Percentiles rank a stretch among this genome's conserved stretches.
Evolutionary conservation across 768 basidiomycete species (phyloP).

Genomic region (Mycena crocata): DNA sequence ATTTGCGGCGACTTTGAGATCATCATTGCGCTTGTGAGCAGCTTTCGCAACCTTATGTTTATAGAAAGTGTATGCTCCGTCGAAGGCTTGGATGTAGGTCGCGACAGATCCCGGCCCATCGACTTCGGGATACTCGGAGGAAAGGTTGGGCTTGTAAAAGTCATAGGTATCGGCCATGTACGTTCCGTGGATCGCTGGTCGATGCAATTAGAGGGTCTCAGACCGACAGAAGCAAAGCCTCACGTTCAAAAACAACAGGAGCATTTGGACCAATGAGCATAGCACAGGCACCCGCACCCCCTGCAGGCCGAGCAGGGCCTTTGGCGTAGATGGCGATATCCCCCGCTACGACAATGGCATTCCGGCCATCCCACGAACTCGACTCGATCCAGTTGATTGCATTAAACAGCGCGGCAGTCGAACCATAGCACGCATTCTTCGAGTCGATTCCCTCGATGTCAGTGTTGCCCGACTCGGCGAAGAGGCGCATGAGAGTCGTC

Average conservation of each 20-base stretch:
- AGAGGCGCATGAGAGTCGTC: slow-evolving; percentile 98
- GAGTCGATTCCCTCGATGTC: slow-evolving; percentile 99
- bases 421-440: slow-evolving; percentile 99
- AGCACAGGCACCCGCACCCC: slow-evolving; percentile 95
- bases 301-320: slow-evolving; percentile 92
- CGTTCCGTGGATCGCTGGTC: slow-evolving; percentile 85
- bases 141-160: slow-evolving; percentile 98
- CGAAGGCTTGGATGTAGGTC: slow-evolving; percentile 94
- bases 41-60: slow-evolving; percentile 79
- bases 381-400: slow-evolving; percentile 98
- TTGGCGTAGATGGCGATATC: slow-evolving; percentile 99
- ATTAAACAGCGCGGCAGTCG: slow-evolving; percentile 98
- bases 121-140: slow-evolving; percentile 95
- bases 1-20: slow-evolving; percentile 45
- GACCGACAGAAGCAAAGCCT: slow-evolving; percentile 48
- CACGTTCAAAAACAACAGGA: slow-evolving; percentile 94
- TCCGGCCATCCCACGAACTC: slow-evolving; percentile 95
- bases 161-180: slow-evolving; percentile 99
- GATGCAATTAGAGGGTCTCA: not conserved
- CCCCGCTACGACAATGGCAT: slow-evolving; percentile 95
- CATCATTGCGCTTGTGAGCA: slow-evolving; percentile 57
- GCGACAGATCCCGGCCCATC: slow-evolving; percentile 97
- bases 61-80: slow-evolving; percentile 89
- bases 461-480: slow-evolving; percentile 89
- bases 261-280: slow-evolving; percentile 97